Base-by-base conservation (phyloP, 2,329 filamentous ascomycete species). In the Hypocreales sp. region DNA sequence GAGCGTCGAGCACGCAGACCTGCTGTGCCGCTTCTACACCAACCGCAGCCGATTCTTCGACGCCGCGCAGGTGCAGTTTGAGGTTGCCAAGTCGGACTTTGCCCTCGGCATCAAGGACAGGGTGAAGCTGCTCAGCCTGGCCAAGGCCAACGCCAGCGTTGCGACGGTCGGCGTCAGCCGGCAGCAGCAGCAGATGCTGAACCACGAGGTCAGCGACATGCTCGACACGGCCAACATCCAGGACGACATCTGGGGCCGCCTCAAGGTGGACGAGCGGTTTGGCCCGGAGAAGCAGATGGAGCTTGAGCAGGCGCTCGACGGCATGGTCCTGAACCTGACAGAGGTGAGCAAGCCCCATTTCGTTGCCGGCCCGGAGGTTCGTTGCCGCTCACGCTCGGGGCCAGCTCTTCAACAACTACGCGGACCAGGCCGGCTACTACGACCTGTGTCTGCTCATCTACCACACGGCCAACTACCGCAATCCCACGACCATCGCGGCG, bases 181-280 rank as follows among this genome's bases (percentile, higher is more conserved):
- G 26, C 80, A 87, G 44, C 71, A 77, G 34, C 79, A 90, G 47
- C 90, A 94, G 50, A 67, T 84, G 33, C 62, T 95, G 16, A 70
- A 87, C 31, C 81, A 92, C 41, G 75, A 83, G 35, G 79, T 94
- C 15, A 75, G 75, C 3, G 84, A 90, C 39, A 63, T 92, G 24
- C 71, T 98, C 8, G 90, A 98, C 41, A 72, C 95, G 26, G 87
- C 86, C 10, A 87, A 90, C 44, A 90, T 98, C 28, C 90, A 98
- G 50, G 82, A 93, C 45, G 90, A 98, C 41, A 55, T 95, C 22
- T 53, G 95, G 15, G 78, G 84, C 46, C 69, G 82, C 24, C 58
- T 98, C 28, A 72, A 66, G 45, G 65, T 66, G 8, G 90, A 98
- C 37, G 48, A 59, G 2, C 72, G 90, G 23, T 66, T 94, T 20